Base-by-base conservation (phyloP, 2,329 filamentous ascomycete species). In the Hymenoscyphus albidus region DNA sequence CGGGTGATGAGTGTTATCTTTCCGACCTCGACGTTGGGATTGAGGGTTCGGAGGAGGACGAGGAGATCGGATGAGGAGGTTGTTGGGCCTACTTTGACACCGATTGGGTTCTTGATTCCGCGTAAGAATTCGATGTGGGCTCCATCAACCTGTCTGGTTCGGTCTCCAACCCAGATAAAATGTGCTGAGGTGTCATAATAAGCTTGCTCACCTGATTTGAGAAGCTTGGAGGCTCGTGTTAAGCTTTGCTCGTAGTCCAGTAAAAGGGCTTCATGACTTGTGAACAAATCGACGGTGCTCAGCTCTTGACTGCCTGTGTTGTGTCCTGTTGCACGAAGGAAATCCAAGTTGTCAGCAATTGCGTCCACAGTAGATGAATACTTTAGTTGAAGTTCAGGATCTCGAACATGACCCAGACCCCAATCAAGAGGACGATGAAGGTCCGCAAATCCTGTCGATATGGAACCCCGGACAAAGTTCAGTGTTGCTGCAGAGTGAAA, bases 101-200 rank as follows among this genome's bases (percentile, higher is more conserved):
- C 95, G 71, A 99, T 92, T 0, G 95, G 95, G 79, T 99, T 99
- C 73, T 92, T 89, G 70, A 99, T 90, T 65, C 95, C 95, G 57
- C 95, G 90, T 84, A 98, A 96, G 82, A 96, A 99, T 79, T 99
- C 95, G 67, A 99, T 90, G 77, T 99, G 95, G 0, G 90, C 94
- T 71, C 94, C 92, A 75, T 95, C 90, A 57, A 97, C 86, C 78
- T 98, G 94, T 58, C 95, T 87, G 1, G 95, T 99, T 69, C 95
- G 91, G 78, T 99, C 95, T 62, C 95, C 95, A 72, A 99, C 96
- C 95, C 95, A 99, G 76, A 99, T 85, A 81, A 99, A 98, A 76
- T 99, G 95, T 0, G 92, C 92, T 4, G 92, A 96, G 0, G 94
- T 98, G 78, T 97, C 90, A 80, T 96, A 98, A 84, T 91, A 96